Evolutionary conservation across 2,329 filamentous ascomycete species (phyloP).

Genomic region (Ploettnerulaceae sp.): DNA sequence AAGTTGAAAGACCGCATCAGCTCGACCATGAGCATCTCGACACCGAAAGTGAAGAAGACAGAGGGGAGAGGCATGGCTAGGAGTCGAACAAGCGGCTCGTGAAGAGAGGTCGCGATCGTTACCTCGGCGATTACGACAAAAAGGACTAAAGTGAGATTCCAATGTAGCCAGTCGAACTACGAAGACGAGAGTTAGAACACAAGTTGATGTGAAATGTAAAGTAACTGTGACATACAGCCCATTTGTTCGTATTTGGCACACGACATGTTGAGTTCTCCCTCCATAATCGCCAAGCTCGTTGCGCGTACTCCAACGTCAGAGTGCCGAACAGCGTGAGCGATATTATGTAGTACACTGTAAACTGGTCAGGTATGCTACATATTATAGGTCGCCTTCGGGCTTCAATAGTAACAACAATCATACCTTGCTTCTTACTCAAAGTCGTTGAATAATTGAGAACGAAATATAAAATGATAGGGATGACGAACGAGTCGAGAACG

Average conservation of each 20-base stretch:
- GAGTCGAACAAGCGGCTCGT: slow-evolving; percentile 40
- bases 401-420: neutral
- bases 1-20: slow-evolving; percentile 41
- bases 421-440: slow-evolving; percentile 5
- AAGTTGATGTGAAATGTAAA: neutral
- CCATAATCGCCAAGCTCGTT: slow-evolving; percentile 40
- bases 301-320: slow-evolving; percentile 49
- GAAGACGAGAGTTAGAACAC: slow-evolving; percentile 17
- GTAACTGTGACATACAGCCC: slow-evolving; percentile 38
- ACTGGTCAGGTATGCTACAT: neutral
- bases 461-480: slow-evolving; percentile 6
- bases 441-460: slow-evolving; percentile 6
- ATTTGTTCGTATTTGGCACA: slow-evolving; percentile 43
- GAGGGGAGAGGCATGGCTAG: slow-evolving; percentile 48
- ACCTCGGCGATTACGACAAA: slow-evolving; percentile 50
- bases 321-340: slow-evolving; percentile 48
- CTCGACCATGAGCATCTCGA: slow-evolving; percentile 47
- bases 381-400: neutral
- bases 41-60: slow-evolving; percentile 48
- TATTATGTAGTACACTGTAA: slow-evolving; percentile 37
- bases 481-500: slow-evolving; percentile 6
- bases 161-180: slow-evolving; percentile 52
- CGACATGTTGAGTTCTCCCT: slow-evolving; percentile 48
- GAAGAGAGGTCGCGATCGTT: slow-evolving; percentile 39
- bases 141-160: slow-evolving; percentile 51